Base-by-base conservation (phyloP, 352 stramenopile genomes). In the Phytophthora hybrid region DNA sequence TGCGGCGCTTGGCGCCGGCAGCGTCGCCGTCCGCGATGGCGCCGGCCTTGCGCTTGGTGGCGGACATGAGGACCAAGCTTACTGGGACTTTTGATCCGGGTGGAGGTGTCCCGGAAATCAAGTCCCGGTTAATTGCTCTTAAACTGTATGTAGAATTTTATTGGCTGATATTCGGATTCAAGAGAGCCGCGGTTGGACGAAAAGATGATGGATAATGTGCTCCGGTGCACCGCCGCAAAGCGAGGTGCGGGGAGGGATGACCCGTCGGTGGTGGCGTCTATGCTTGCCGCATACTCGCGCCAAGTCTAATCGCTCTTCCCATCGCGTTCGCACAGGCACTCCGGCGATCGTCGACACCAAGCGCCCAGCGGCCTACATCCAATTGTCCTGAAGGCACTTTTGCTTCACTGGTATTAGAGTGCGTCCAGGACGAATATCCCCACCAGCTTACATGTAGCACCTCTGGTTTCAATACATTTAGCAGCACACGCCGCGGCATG, bases 1-100 rank as follows among this genome's bases (percentile, higher is more conserved):
- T 97, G 73, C 88, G 89, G 53, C 90, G 88, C 78, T 94, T 96
- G 49, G 67, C 62, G 41, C 14, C 41, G 44, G 71, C 46, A 18
- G 29, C 53, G 26, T 19, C 68, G n/a, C 29, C 63, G 14, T 37
- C 58, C 11, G 54, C 77, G 14, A 34, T 66, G 16, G 26, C 62
- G 11, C 77, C 78, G 2, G 85, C 78, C 55, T 83, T 84, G 31
- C 85, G 83, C 86, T 70, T 84, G 18, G 29, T 34, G 52, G 44
- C 18, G 59, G 74, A 63, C 21, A 29, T 37, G 10, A 1, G 53
- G 47, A 14, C 55, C 34, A 21, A 1, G 47, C 31, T 37, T 37
- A 37, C 3, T 41, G 34, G 34, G 34, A 16, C 34, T 41, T 41
- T 49, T 49, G 41, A 9, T 49, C 41, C 5, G 41, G 41, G 11